Evolutionary conservation across 495 filamentous ascomycete genomes (phyloP).

Genomic region (Tuber melanosporum): DNA sequence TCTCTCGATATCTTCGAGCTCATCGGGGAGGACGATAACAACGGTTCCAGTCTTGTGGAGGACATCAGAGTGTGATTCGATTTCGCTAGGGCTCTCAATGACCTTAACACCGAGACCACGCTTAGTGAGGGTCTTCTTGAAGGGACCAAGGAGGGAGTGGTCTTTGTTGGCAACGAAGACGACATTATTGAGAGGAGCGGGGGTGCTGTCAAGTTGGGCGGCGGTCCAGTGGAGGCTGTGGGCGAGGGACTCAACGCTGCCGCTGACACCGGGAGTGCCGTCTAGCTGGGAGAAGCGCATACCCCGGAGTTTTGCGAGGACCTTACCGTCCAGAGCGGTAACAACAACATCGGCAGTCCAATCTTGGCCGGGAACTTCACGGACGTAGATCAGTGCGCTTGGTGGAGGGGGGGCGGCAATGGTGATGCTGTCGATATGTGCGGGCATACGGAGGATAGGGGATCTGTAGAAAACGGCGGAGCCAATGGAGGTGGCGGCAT

Average conservation of each 20-base stretch:
- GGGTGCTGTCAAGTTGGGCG: conserved; percentile 31
- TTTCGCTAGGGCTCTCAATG: conserved; percentile 11
- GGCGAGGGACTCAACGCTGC: conserved; percentile 41
- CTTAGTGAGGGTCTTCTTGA: conserved; percentile 15
- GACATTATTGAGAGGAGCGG: conserved; percentile 33
- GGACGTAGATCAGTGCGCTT: conserved; percentile 30
- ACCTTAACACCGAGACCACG: conserved; percentile 8
- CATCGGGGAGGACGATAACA: conserved; percentile 36
- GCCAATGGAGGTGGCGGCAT: conserved; percentile 48
- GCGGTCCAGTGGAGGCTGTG: conserved; percentile 45
- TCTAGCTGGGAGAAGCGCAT: conserved; percentile 48
- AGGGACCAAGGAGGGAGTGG: conserved; percentile 14
- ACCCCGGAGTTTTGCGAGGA: conserved; percentile 38
- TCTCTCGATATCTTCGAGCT: conserved; percentile 12
- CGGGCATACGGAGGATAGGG: conserved; percentile 48
- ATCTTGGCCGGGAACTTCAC: conserved; percentile 24
- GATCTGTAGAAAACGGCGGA: conserved; percentile 46
- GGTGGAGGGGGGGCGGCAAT: conserved; percentile 16
- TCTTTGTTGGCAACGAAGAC: conserved; percentile 34
- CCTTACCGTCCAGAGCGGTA: conserved; percentile 34
- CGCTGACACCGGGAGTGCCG: conserved; percentile 38
- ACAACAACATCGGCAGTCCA: conserved; percentile 27
- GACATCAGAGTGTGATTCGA: conserved; percentile 4
- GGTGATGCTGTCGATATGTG: conserved; percentile 39
- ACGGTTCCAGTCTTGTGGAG: conserved; percentile 23